Conservation (phyloP, 371 early-diverging fungal species). For the Entomophthora muscae region DNA sequence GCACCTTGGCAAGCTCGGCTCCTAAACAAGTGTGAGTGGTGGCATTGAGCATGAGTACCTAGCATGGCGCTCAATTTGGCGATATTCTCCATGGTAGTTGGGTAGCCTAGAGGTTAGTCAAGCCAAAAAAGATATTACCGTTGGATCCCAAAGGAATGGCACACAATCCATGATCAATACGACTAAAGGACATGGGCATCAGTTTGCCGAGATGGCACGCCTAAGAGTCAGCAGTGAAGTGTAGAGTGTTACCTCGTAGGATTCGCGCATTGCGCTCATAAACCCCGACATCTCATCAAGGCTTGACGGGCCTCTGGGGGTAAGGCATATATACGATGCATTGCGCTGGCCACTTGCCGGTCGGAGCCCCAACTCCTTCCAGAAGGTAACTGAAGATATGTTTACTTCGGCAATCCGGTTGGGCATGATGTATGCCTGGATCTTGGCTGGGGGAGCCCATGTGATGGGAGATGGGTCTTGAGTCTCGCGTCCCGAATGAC, state of each 20-base stretch:
- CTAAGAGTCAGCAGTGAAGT: neutral
- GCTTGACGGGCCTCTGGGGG: neutral
- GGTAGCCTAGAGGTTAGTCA: neutral
- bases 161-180: neutral
- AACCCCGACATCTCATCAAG: neutral
- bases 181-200: neutral
- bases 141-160: neutral
- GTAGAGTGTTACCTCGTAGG: neutral
- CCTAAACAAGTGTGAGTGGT: neutral
- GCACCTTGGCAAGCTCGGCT: neutral
- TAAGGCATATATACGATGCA: neutral
- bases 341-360: neutral
- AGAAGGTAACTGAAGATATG: constrained; percentile 1
- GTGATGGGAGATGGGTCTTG: neutral
- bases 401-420: neutral
- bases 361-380: neutral
- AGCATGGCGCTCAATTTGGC: neutral
- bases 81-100: neutral
- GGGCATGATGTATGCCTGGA: neutral
- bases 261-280: neutral
- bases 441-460: neutral
- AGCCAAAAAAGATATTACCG: neutral
- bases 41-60: neutral
- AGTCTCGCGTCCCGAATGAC: neutral
- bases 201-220: neutral